Evolutionary conservation across 2,329 filamentous ascomycete genomes (phyloP).

Genomic region (Arthrobotrys iridis): DNA sequence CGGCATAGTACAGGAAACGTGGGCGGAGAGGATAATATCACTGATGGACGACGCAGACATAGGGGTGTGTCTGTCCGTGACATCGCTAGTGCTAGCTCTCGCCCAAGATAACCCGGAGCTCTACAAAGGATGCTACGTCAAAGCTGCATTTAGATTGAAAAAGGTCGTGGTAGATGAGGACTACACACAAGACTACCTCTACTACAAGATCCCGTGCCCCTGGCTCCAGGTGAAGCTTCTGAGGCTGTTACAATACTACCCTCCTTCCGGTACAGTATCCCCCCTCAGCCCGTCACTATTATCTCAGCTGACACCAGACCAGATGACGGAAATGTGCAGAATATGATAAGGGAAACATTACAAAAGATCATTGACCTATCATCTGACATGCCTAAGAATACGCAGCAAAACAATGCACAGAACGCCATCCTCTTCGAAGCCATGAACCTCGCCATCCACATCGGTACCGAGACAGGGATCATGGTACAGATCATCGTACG

Average conservation of each 20-base stretch:
- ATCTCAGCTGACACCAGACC: constrained; percentile 33
- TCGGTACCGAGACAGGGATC: constrained; percentile 90
- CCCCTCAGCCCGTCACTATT: not conserved
- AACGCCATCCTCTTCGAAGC: constrained; percentile 98
- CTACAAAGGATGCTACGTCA: constrained; percentile 93
- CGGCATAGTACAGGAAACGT: constrained; percentile 92
- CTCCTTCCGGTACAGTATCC: constrained; percentile 77
- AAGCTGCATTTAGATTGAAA: constrained; percentile 88
- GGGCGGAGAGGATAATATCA: constrained; percentile 98
- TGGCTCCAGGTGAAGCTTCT: constrained; percentile 98
- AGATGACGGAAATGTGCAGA: constrained; percentile 92
- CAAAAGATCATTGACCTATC: constrained; percentile 91
- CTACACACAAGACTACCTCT: constrained; percentile 88
- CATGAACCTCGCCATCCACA: constrained; percentile 96
- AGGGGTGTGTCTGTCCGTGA: constrained; percentile 93
- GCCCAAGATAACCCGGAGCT: constrained; percentile 93
- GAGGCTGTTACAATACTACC: constrained; percentile 92
- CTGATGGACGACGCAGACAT: constrained; percentile 96
- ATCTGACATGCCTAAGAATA: constrained; percentile 94
- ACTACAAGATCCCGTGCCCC: constrained; percentile 99
- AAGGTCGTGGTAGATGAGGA: constrained; percentile 90
- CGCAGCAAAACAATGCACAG: constrained; percentile 98
- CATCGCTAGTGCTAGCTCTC: constrained; percentile 91
- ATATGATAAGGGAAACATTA: constrained; percentile 89
- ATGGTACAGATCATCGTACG: constrained; percentile 96